Evolutionary conservation across 257 asterid species (phyloP).

Genomic region (Lavandula angustifolia): DNA sequence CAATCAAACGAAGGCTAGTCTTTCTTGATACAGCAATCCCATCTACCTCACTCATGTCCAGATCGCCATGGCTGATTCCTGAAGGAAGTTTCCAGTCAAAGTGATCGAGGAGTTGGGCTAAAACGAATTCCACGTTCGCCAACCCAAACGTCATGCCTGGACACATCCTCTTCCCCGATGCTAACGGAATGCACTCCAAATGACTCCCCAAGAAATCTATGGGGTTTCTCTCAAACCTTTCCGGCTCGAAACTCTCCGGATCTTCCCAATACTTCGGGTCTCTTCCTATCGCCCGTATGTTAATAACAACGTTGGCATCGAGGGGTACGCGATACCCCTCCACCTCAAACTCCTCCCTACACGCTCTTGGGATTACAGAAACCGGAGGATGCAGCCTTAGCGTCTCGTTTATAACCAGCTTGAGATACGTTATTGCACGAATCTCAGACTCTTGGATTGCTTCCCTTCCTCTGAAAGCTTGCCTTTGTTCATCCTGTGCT

Average conservation of each 20-base stretch:
- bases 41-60: slow-evolving; percentile 34
- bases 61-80: slow-evolving; percentile 18
- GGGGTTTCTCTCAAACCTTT: slow-evolving; percentile 34
- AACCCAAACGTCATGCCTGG: slow-evolving; percentile 40
- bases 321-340: slow-evolving; percentile 38
- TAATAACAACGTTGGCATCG: slow-evolving; percentile 32
- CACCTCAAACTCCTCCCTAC: slow-evolving; percentile 35
- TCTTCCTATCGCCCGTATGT: slow-evolving; percentile 40
- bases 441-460: slow-evolving; percentile 29
- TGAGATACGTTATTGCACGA: slow-evolving; percentile 32
- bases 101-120: slow-evolving; percentile 36
- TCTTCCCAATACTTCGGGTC: slow-evolving; percentile 40
- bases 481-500: slow-evolving; percentile 36
- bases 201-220: slow-evolving; percentile 41
- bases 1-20: slow-evolving; percentile 31
- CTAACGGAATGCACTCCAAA: slow-evolving; percentile 43
- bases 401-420: slow-evolving; percentile 41
- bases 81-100: slow-evolving; percentile 40
- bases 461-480: slow-evolving; percentile 25
- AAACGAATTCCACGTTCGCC: slow-evolving; percentile 30
- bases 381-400: slow-evolving; percentile 45
- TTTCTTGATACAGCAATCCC: slow-evolving; percentile 32
- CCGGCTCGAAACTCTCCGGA: slow-evolving; percentile 46
- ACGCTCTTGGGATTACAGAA: slow-evolving; percentile 39
- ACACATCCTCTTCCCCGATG: slow-evolving; percentile 46